phyloP scores from a whole-genome alignment of 2,329 filamentous ascomycete species.

The Rosellinia necatrix region DNA sequence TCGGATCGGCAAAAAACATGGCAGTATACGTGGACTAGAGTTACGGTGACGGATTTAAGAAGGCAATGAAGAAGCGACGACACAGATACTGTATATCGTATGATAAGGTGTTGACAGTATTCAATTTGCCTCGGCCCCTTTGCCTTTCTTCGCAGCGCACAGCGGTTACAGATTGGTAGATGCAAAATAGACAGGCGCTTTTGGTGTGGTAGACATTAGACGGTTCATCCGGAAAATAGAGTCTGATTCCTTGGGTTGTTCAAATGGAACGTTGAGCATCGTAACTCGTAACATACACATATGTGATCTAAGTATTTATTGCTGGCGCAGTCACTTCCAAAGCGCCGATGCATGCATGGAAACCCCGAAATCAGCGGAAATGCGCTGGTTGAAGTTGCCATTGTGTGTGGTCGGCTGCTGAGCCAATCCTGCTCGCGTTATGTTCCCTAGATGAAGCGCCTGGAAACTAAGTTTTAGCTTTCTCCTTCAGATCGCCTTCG shows the following conservation, averaged over 20 bases:
- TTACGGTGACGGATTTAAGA: slow-evolving; percentile 11
- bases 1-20: too few relatives aligned
- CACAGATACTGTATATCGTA: slow-evolving; percentile 1
- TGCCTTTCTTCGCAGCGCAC: slow-evolving; percentile 5
- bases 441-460: slow-evolving; percentile 9
- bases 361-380: slow-evolving; percentile 1
- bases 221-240: slow-evolving; percentile 17
- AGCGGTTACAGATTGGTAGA: slow-evolving; percentile 13
- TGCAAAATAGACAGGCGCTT: slow-evolving; percentile 22
- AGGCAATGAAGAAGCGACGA: slow-evolving; percentile 3
- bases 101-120: not conserved
- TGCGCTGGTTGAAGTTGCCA: too few relatives aligned
- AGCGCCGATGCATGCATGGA: not conserved
- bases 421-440: not conserved
- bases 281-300: slow-evolving; percentile 25
- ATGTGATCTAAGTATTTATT: slow-evolving; percentile 26
- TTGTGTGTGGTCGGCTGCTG: not conserved
- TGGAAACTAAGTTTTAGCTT: not conserved
- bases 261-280: slow-evolving; percentile 16
- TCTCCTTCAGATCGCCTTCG: not conserved
- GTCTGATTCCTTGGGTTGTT: slow-evolving; percentile 14
- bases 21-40: slow-evolving; percentile 19
- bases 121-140: slow-evolving; percentile 5
- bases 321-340: slow-evolving; percentile 1
- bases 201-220: slow-evolving; percentile 25